These are phyloP conservation scores for Diaporthe batatas DNA, from an alignment of 2,329 filamentous ascomycete genomes.

Conservation along the genomic window DNA sequence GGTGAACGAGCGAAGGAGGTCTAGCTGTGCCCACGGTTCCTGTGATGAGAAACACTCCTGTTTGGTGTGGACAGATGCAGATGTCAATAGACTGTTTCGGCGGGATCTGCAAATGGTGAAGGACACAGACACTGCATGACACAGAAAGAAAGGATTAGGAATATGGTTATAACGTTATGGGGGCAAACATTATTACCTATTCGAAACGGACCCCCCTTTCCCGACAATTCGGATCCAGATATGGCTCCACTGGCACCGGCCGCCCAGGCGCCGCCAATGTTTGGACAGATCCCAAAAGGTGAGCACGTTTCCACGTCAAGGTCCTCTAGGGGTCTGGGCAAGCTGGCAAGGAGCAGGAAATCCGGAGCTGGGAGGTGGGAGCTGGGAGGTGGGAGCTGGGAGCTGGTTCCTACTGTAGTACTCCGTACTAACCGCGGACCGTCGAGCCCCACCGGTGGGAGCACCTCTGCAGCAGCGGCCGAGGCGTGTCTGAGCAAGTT, in stretches of 20 bases:
- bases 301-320: slow-evolving; percentile 26
- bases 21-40: neutral
- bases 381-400: no score
- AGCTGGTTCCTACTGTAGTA: no score
- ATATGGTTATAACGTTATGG: slow-evolving; percentile 4
- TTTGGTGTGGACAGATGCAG: neutral
- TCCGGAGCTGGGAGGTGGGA: slow-evolving; percentile 25
- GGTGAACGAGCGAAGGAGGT: no score
- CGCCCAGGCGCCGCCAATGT: slow-evolving; percentile 18
- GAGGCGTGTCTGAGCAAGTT: slow-evolving; percentile 33
- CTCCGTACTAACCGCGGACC: no score
- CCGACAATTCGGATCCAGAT: slow-evolving; percentile 29
- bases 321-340: no score
- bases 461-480: slow-evolving; percentile 21
- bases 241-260: slow-evolving; percentile 18
- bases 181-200: neutral
- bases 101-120: slow-evolving; percentile 1
- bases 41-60: no score
- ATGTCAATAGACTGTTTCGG: neutral
- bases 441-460: slow-evolving; percentile 17
- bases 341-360: neutral
- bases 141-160: neutral
- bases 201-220: slow-evolving; percentile 16
- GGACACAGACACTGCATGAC: slow-evolving; percentile 8
- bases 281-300: slow-evolving; percentile 8